These are phyloP conservation scores for Claviceps cyperi DNA, from an alignment of 2,329 filamentous ascomycete genomes.

Conservation along the genomic window DNA sequence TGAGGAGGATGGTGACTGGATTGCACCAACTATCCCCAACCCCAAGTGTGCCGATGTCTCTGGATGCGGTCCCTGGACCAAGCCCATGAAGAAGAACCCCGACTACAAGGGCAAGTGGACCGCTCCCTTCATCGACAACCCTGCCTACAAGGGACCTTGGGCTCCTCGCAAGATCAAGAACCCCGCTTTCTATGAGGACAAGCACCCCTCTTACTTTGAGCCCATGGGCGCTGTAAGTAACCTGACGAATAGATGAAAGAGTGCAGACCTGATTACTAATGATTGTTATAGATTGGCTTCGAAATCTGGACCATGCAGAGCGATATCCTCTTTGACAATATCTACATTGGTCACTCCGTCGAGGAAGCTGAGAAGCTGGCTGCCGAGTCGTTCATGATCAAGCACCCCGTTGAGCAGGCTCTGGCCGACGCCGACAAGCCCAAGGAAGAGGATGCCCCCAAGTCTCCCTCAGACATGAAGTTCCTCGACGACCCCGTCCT, in stretches of 20 bases:
- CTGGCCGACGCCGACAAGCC: constrained; percentile 69
- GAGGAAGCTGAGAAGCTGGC: constrained; percentile 84
- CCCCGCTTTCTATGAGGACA: constrained; percentile 93
- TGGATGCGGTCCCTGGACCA: constrained; percentile 85
- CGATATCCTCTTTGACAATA: constrained; percentile 98
- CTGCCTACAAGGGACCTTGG: constrained; percentile 94
- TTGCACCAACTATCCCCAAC: constrained; percentile 80
- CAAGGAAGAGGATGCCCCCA: constrained; percentile 49
- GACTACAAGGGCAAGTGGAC: constrained; percentile 99
- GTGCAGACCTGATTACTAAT: constrained; percentile 7
- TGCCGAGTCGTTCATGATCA: constrained; percentile 78
- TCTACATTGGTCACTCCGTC: constrained; percentile 96
- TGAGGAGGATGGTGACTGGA: constrained; percentile 97
- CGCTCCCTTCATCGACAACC: constrained; percentile 88
- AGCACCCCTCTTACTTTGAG: constrained; percentile 91
- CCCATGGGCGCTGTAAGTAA: constrained; percentile 85
- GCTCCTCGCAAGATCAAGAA: constrained; percentile 91
- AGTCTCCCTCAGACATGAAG: constrained; percentile 61
- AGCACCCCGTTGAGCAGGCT: constrained; percentile 69
- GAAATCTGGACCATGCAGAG: constrained; percentile 99
- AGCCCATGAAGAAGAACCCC: constrained; percentile 87
- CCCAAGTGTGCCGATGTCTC: constrained; percentile 88
- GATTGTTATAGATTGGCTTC: constrained; percentile 61
- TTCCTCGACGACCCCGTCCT: constrained; percentile 83
- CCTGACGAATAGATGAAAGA: not conserved